Evolutionary conservation across 139 green algal species (phyloP), one percentile per base, ranked within the genome.

Genomic region (Chlorella vulgaris): DNA sequence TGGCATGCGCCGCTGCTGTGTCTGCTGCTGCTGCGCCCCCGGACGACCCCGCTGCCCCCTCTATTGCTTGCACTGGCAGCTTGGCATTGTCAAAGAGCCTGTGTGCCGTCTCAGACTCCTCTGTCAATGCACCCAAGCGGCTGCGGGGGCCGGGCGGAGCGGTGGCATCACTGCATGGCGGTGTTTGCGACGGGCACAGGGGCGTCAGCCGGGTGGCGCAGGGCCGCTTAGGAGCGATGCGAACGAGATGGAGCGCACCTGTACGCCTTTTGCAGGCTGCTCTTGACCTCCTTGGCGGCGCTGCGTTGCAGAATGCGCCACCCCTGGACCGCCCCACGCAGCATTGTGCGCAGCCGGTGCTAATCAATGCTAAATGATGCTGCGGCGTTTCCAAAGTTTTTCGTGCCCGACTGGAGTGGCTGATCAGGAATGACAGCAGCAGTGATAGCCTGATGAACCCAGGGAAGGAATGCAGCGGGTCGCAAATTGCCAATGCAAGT

Each of bases 11-110:
- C 7, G 47, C 71, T 22, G 74, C 65, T 10, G 47, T 65, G 15
- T 67, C 84, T 18, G 65, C 76, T 26, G 31, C 83, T 31, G 67
- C 77, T 26, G 69, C 73, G 8, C 39, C 69, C 28, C 55, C 75
- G 4, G 51, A 43, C 61, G 47, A 40, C 28, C 51, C 53, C 8
- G 58, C 58, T 15, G 68, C 74, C 2, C 53, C 63, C 22, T 66
- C 31, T 15, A 19, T 29, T 13, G 35, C 75, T 38, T 84, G 65
- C 0, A 51, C 24, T 10, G 84, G 84, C 39, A 88, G 58, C 7
- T 51, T 63, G 21, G 83, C 82, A 62, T 90, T 90, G 40, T 90
- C 81, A 71, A 91, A 91, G 4, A 91, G 77, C 69, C 69, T 87
- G 60, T 70, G 36, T 5, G 58, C 77, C 4, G 50, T 76, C 61